Percentiles rank a stretch among this genome's conserved stretches.
Conservation (phyloP, 1,284 basidiomycete species). For the Rhodotorula sp. region DNA sequence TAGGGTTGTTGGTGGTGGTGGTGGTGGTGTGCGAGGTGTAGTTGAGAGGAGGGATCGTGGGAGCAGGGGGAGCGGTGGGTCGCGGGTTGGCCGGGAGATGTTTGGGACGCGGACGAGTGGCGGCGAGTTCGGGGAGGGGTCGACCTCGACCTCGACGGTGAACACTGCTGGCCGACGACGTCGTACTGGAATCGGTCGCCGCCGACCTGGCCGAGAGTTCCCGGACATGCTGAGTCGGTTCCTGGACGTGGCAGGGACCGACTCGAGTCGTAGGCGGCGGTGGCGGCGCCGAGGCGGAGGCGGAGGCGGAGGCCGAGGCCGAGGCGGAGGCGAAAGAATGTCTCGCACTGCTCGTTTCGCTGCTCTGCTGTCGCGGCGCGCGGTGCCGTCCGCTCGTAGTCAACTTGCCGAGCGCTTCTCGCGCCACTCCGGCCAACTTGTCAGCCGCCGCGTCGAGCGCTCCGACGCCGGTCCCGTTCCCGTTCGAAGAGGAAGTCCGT, state of each 20-base stretch:
- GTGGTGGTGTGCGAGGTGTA: neutral
- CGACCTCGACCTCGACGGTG: neutral
- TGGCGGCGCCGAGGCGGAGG: neutral
- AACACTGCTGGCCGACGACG: neutral
- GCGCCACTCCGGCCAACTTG: slow-evolving; percentile 22
- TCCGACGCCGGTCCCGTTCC: neutral
- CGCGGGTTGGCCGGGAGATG: slow-evolving; percentile 3
- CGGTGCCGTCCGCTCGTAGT: neutral
- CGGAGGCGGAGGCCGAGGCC: neutral
- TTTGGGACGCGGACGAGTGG: slow-evolving; percentile 5
- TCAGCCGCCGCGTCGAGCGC: slow-evolving; percentile 10
- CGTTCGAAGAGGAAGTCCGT: neutral
- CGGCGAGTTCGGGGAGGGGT: slow-evolving; percentile 9
- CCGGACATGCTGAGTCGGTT: too few species aligned
- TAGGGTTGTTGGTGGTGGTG: too few species aligned
- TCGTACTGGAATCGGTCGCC: too few species aligned
- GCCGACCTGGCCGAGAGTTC: too few species aligned
- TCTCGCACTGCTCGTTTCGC: neutral
- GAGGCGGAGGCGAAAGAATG: neutral
- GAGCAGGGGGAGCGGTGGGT: slow-evolving; percentile 12
- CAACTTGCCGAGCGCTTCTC: slow-evolving; percentile 20
- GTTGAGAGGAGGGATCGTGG: slow-evolving; percentile 12
- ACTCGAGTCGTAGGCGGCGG: neutral
- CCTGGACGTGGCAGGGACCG: too few species aligned
- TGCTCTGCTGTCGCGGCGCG: neutral